A percentile compares a stretch with the other conserved stretches of the same genome.
Conservation (phyloP, 345 rosid species). For the Balakata baccata region DNA sequence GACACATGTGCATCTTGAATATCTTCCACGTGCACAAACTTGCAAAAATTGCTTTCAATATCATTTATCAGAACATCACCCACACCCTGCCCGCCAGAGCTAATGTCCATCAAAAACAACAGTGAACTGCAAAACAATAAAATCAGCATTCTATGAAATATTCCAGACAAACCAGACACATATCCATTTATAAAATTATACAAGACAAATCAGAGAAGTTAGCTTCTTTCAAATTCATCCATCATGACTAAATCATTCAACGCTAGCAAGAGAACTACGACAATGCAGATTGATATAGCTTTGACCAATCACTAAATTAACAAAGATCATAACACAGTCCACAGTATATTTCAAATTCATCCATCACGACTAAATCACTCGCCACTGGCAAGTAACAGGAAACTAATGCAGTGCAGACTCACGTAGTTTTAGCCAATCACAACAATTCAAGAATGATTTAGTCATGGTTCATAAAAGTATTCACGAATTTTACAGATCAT, state of each 20-base stretch:
- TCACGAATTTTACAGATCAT: too few species aligned
- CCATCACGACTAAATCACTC: background rate
- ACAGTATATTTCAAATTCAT: background rate
- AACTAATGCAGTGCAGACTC: background rate
- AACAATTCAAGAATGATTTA: too few species aligned
- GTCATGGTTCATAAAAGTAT: too few species aligned
- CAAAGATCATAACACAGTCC: background rate
- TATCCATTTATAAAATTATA: too few species aligned
- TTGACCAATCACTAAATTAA: background rate
- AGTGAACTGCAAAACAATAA: conserved; percentile 10
- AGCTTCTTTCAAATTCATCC: background rate
- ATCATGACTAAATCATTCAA: background rate
- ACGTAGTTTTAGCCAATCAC: too few species aligned
- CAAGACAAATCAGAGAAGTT: background rate
- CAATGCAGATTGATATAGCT: background rate
- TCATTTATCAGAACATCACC: conserved; percentile 35
- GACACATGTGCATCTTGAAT: conserved; percentile 25
- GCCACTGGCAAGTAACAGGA: background rate
- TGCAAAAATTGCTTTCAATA: conserved; percentile 25
- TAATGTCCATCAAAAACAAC: conserved; percentile 36
- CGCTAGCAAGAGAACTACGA: background rate
- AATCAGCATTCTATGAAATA: background rate
- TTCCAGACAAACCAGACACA: too few species aligned
- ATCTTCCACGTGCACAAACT: conserved; percentile 26
- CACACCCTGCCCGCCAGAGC: conserved; percentile 16